Base-by-base conservation (phyloP, 2,329 filamentous ascomycete species). In the Ophiostoma perfectum region DNA sequence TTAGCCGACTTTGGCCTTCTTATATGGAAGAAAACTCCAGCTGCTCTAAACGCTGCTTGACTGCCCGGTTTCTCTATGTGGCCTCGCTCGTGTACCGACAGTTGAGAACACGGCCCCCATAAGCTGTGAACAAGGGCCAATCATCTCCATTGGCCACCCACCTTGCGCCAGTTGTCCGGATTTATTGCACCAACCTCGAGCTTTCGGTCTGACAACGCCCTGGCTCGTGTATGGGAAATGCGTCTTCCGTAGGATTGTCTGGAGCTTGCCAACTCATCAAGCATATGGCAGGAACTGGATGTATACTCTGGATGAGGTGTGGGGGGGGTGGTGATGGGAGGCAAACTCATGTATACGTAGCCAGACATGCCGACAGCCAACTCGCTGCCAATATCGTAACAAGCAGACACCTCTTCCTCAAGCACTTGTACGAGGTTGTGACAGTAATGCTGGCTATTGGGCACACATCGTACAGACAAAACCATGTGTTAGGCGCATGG, bases 211-310 rank as follows among this genome's bases (percentile, higher is more conserved):
- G 60, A 44, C 60, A 64, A 39, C n/a, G 62, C n/a, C 62, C 41
- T 64, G 38, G 11, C 38, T 27, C 27, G 27, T 18, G 55, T 60
- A 38, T 18, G 55, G 55, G 27, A 52, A 55, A 36, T 67, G 60
- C 65, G 44, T 65, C n/a, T 41, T 66, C 60, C 39, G 68, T 68
- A 67, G 68, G 41, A 71, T 71, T 68, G 70, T 9, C 49, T 64
- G 39, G 65, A 67, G 65, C 60, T 60, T 66, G 68, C 68, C 68
- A 69, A 49, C 68, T 27, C 64, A 67, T 60, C 27, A 60, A 12
- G 55, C 55, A 60, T 60, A 18, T 60, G 38, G 27, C 27, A 39
- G 27, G 55, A 38, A 16, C 55, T 60, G 27, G 27, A 18, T 38
- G 27, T 36, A 38, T 14, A 60, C 18, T 4, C 12, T 12, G 47